Conservation (phyloP, 2,329 filamentous ascomycete genomes). For the Karstenula rhodostoma region DNA sequence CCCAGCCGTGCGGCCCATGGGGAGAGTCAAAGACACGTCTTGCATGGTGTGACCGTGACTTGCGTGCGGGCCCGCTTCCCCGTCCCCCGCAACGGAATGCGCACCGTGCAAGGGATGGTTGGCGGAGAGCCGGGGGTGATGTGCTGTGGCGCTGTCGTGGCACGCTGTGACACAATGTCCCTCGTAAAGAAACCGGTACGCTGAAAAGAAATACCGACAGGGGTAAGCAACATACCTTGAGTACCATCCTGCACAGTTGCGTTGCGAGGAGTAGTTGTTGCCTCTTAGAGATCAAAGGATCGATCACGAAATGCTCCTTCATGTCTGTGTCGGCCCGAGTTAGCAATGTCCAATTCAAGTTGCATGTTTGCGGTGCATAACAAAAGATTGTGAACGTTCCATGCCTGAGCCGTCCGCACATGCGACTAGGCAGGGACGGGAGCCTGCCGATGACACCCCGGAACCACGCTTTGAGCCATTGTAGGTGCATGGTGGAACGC, state of each 20-base stretch:
- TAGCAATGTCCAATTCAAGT: constrained; percentile 25
- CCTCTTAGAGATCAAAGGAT: constrained; percentile 96
- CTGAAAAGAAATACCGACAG: constrained; percentile 30
- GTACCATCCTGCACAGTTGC: constrained; percentile 89
- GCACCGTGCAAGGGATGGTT: constrained; percentile 14
- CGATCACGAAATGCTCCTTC: constrained; percentile 97
- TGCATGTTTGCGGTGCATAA: background rate
- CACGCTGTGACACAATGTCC: constrained; percentile 10
- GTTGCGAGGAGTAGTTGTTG: constrained; percentile 96
- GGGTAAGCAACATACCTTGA: constrained; percentile 59
- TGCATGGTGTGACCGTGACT: constrained; percentile 17
- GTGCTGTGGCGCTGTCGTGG: constrained; percentile 13
- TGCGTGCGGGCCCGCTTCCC: constrained; percentile 18
- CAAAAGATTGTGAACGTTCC: background rate
- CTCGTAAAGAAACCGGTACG: constrained; percentile 17
- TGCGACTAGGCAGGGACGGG: constrained; percentile 19
- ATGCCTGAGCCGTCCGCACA: constrained; percentile 1
- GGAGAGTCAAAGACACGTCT: constrained; percentile 16
- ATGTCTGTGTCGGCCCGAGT: constrained; percentile 69
- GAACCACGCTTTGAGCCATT: constrained; percentile 22
- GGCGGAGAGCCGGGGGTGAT: constrained; percentile 19
- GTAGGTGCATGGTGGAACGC: constrained; percentile 1
- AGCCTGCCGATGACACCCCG: constrained; percentile 25
- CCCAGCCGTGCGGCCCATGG: constrained; percentile 19
- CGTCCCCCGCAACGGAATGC: constrained; percentile 16